Evolutionary conservation across 352 stramenopile genomes (phyloP).

Genomic region (Phytophthora ramorum): DNA sequence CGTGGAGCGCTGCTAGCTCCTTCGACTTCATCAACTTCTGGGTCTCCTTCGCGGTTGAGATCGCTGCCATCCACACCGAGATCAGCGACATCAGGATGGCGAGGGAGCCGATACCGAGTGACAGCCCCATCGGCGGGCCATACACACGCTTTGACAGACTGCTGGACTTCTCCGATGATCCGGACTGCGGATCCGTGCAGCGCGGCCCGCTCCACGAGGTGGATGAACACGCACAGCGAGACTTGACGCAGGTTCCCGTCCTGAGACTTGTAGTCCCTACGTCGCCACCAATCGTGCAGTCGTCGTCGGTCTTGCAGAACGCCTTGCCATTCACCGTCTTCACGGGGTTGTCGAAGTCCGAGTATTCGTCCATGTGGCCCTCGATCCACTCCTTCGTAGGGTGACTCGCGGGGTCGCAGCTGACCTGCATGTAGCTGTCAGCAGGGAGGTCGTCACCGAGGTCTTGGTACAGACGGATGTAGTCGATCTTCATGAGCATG

Average conservation of each 20-base stretch:
- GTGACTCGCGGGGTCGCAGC: conserved; percentile 62
- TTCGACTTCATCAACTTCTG: conserved; percentile 24
- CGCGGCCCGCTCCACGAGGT: conserved; percentile 62
- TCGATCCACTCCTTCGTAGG: conserved; percentile 74
- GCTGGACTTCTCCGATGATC: conserved; percentile 35
- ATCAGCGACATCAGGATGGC: conserved; percentile 42
- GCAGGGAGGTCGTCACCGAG: conserved; percentile 38
- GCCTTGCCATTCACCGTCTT: conserved; percentile 53
- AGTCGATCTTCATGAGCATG: conserved; percentile 82
- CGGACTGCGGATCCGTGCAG: conserved; percentile 46
- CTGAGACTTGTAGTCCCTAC: conserved; percentile 25
- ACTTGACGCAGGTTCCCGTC: conserved; percentile 65
- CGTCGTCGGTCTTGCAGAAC: conserved; percentile 57
- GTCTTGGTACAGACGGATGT: conserved; percentile 77
- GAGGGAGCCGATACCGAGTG: conserved; percentile 35
- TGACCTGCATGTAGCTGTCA: conserved; percentile 63
- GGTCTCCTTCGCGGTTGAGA: conserved; percentile 28
- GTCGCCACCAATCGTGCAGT: conserved; percentile 58
- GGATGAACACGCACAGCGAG: conserved; percentile 55
- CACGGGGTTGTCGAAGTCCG: conserved; percentile 58
- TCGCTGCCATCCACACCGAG: conserved; percentile 37
- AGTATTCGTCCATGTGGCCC: conserved; percentile 64
- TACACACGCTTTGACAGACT: conserved; percentile 43
- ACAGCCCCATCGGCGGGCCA: conserved; percentile 46
- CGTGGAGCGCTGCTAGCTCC: conserved; percentile 9